Evolutionary conservation across 257 asterid species (phyloP), one percentile per base, ranked within the genome.

Genomic region (Solanum corneliomulleri): DNA sequence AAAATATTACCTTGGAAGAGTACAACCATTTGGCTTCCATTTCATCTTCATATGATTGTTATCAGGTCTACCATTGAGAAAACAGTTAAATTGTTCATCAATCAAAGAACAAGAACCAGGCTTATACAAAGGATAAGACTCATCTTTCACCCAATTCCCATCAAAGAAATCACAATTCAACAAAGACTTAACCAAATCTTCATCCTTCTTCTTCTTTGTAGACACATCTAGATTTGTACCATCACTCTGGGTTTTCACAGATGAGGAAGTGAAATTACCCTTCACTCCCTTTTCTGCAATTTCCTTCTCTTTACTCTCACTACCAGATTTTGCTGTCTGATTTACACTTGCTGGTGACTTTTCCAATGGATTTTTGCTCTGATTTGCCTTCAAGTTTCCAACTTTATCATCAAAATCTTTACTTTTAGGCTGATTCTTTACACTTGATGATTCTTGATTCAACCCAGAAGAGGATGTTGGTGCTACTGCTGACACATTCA

Each of bases 91-190:
- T 9, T 92, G 92, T 29, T 92, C 93, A 70, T 93, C 96, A 23
- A 92, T 92, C 25, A 87, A 45, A 80, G 91, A 89, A 78, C 96
- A 92, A 39, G 96, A 92, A 56, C 92, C 95, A 2, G 93, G 95
- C 82, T 89, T 86, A 77, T 93, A 92, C 69, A 89, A 80, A 69
- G 95, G 95, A 68, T 90, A 88, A 23, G 91, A 89, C 23, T 90
- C 91, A 82, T 93, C 95, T 87, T 76, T 92, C 88, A 92, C 95
- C 96, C 96, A 93, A 88, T 84, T 92, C 60, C 95, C 96, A 91
- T 93, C 92, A 85, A 86, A 93, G 27, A 92, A 76, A 77, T 93
- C 93, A 58, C 93, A 93, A 23, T 72, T 45, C 78, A 82, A 15
- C 35, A 89, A 83, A 16, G 87, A 83, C 66, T 81, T 86, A 8